These are phyloP conservation scores for Ceratobasidium sp. DNA, from an alignment of 1,284 basidiomycete genomes.

Conservation along the genomic window DNA sequence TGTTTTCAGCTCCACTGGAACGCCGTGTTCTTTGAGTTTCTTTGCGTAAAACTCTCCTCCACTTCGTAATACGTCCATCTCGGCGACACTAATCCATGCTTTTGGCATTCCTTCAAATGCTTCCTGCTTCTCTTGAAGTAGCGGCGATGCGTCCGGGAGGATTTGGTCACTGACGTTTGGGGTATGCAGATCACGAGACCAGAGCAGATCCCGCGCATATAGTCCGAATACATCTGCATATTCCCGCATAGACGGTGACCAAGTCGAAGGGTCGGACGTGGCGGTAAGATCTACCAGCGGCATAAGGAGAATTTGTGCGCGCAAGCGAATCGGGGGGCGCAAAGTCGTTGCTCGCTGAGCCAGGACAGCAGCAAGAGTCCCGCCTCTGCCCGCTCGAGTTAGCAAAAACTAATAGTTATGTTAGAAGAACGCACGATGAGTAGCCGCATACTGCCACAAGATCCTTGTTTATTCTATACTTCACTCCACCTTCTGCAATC, in stretches of 20 bases:
- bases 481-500: not conserved
- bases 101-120: conserved; percentile 62
- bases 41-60: conserved; percentile 74
- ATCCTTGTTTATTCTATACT: not conserved
- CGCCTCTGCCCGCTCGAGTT: conserved; percentile 59
- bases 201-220: conserved; percentile 70
- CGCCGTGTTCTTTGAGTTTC: conserved; percentile 65
- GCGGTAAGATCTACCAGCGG: conserved; percentile 8
- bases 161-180: conserved; percentile 67
- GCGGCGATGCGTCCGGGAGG: conserved; percentile 75
- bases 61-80: conserved; percentile 72
- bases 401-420: not conserved
- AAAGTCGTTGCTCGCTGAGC: conserved; percentile 64
- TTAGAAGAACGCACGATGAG: conserved; percentile 4
- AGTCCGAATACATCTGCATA: conserved; percentile 70
- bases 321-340: not conserved
- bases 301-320: not conserved
- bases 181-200: conserved; percentile 75
- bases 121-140: conserved; percentile 67
- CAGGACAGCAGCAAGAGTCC: conserved; percentile 73
- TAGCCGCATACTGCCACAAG: conserved; percentile 10
- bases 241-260: conserved; percentile 62
- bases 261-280: conserved; percentile 34
- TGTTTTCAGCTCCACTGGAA: conserved; percentile 62
- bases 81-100: conserved; percentile 57